phyloP scores from a whole-genome alignment of 176 grass and related monocot genomes.

The Triticum monococcum region DNA sequence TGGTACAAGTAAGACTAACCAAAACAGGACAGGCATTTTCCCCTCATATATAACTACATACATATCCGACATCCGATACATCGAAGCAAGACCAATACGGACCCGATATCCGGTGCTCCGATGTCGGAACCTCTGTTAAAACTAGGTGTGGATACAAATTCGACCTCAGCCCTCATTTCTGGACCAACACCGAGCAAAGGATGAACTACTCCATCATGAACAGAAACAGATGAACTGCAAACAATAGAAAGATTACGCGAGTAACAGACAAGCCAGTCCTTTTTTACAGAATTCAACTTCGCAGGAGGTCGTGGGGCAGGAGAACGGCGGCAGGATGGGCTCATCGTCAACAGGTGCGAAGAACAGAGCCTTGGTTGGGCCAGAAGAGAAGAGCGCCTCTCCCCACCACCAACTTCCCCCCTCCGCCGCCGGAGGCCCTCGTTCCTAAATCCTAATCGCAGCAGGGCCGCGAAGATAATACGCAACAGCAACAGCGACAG shows the following conservation, averaged over 20 bases:
- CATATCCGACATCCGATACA: not conserved
- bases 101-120: not conserved
- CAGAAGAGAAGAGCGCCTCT: not conserved
- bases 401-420: not conserved
- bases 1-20: not conserved
- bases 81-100: not conserved
- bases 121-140: not conserved
- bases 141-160: not conserved
- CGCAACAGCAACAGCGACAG: not conserved
- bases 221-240: not conserved
- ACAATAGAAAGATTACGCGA: not conserved
- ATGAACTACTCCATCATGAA: not conserved
- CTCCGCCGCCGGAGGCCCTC: not conserved
- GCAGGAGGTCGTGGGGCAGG: not conserved
- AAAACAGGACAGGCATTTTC: not conserved
- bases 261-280: not conserved
- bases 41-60: not conserved
- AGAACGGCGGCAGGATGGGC: not conserved
- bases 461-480: constrained; percentile 30
- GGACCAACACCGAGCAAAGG: not conserved
- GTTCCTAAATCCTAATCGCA: not conserved
- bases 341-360: not conserved
- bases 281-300: not conserved
- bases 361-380: not conserved
- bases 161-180: not conserved